Base-by-base conservation (phyloP, 2,329 filamentous ascomycete genomes). In the Rhexocercosporidium sp. region DNA sequence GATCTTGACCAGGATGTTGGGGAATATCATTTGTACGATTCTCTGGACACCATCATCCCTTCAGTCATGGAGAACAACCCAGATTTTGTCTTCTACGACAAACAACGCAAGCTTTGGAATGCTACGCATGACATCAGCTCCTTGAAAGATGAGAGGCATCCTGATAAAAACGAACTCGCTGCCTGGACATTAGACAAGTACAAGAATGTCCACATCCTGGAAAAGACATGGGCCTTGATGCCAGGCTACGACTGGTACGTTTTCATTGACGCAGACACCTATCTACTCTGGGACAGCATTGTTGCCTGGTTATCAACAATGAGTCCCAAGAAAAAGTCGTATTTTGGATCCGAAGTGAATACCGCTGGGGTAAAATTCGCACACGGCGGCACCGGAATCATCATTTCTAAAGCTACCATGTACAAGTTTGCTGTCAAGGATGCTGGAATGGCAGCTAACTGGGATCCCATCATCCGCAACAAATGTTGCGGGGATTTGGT, bases 161-260 rank as follows among this genome's bases (percentile, higher is more conserved):
- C 66, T 8, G 77, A 79, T 39, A 74, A 73, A 5, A 76, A 74
- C 64, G 65, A 78, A 65, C 68, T 72, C 68, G 79, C 82, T 29
- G 81, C 80, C 1, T 88, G 86, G 86, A 80, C 78, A 8, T 76
- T 88, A 41, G 86, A 89, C 79, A 88, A 87, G 78, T 89, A 87
- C 79, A 88, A 89, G 77, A 87, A 86, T 74, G 78, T 87, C 46
- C 86, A 87, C 74, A 86, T 87, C 71, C 81, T 85, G 20, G 82
- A 86, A 75, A 86, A 86, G 77, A 77, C 83, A 0, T 88, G 82
- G 73, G 73, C 75, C n/a, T 74, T 84, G 76, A 81, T 82, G 22
- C 85, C 86, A 12, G 73, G 81, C 65, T 82, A 83, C 68, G 83
- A 87, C 69, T 89, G 86, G 86, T 88, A 87, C 71, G 71, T 88